phyloP scores from a whole-genome alignment of 192 early-diverging fungal genomes.

The Entomortierella lignicola region DNA sequence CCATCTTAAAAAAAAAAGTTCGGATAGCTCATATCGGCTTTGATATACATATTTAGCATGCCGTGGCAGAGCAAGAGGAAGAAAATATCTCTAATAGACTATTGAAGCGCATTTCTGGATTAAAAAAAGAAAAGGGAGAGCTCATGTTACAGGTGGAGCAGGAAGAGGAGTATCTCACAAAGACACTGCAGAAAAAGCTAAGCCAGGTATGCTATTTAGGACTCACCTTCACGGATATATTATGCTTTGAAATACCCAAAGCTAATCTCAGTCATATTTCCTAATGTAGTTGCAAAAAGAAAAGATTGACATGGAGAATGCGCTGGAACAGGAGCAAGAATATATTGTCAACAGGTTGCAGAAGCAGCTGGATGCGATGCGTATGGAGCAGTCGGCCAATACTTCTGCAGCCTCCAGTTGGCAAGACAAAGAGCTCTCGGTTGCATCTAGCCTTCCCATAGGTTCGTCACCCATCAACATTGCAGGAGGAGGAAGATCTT shows the following conservation, averaged over 20 bases:
- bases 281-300: slow-evolving; percentile 80
- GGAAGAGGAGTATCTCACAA: slow-evolving; percentile 86
- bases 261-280: slow-evolving; percentile 1
- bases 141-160: slow-evolving; percentile 81
- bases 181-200: slow-evolving; percentile 81
- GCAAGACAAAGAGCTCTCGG: slow-evolving; percentile 50
- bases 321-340: slow-evolving; percentile 93
- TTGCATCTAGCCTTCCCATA: slow-evolving; percentile 32
- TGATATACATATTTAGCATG: slow-evolving; percentile 47
- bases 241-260: no score
- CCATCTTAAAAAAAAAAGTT: no score
- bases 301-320: slow-evolving; percentile 90
- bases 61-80: slow-evolving; percentile 72
- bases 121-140: slow-evolving; percentile 86
- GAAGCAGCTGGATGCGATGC: slow-evolving; percentile 77
- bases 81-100: slow-evolving; percentile 85
- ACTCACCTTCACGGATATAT: no score
- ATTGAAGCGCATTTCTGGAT: slow-evolving; percentile 74
- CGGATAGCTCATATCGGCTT: neutral
- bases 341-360: slow-evolving; percentile 91
- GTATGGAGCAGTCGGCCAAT: slow-evolving; percentile 47
- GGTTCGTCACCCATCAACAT: slow-evolving; percentile 52
- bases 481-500: slow-evolving; percentile 41
- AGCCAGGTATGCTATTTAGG: slow-evolving; percentile 52
- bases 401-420: slow-evolving; percentile 51